phyloP scores from a whole-genome alignment of 306 rosid genomes.

The Parietaria judaica region DNA sequence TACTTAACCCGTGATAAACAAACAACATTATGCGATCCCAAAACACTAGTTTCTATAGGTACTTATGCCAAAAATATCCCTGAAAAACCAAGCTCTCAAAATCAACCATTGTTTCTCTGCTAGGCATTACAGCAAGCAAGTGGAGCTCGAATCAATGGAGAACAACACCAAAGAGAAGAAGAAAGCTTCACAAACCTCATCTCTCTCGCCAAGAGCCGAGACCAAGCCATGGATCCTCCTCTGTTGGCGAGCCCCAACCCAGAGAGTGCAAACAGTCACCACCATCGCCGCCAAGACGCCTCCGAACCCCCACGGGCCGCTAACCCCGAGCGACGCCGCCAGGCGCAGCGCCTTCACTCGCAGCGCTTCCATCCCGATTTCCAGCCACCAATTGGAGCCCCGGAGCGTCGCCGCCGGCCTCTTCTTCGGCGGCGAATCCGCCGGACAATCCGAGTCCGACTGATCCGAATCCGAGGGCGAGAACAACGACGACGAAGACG shows the following conservation, averaged over 20 bases:
- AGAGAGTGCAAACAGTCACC: slow-evolving; percentile 28
- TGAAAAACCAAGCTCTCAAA: background rate
- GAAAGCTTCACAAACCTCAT: slow-evolving; percentile 38
- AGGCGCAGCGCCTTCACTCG: slow-evolving; percentile 35
- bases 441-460: slow-evolving; percentile 17
- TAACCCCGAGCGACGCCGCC: slow-evolving; percentile 17
- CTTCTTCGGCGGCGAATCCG: slow-evolving; percentile 16
- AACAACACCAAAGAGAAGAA: slow-evolving; percentile 3
- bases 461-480: slow-evolving; percentile 42
- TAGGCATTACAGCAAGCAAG: slow-evolving; percentile 21
- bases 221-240: slow-evolving; percentile 23
- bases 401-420: slow-evolving; percentile 7
- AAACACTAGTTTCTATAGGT: too few relatives aligned
- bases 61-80: too few relatives aligned
- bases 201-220: slow-evolving; percentile 41
- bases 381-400: slow-evolving; percentile 28
- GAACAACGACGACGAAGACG: slow-evolving; percentile 24
- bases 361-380: slow-evolving; percentile 29
- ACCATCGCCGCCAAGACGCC: slow-evolving; percentile 21
- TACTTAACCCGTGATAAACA: too few relatives aligned
- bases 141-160: background rate
- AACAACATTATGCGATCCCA: too few relatives aligned
- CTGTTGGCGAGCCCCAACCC: slow-evolving; percentile 24
- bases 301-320: slow-evolving; percentile 27
- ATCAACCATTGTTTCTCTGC: background rate